Percentiles rank a stretch among this genome's conserved stretches.
Conservation (phyloP, 441 rosid genomes). For the Erysimum cheiri region DNA sequence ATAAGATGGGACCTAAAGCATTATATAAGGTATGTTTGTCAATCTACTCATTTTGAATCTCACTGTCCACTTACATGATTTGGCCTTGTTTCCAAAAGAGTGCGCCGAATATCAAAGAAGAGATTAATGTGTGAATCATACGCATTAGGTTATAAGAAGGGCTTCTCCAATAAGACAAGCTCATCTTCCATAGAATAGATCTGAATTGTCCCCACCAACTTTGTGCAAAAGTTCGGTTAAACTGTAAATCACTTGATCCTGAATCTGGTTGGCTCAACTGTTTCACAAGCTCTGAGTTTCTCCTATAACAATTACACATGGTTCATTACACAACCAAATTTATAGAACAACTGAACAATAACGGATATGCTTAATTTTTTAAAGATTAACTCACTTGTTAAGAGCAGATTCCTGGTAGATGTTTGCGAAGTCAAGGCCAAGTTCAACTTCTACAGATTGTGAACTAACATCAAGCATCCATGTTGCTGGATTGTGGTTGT, state of each 20-base stretch:
- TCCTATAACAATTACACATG: conserved; percentile 40
- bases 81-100: conserved; percentile 70
- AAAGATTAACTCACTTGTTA: conserved; percentile 45
- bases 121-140: conserved; percentile 32
- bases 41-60: background rate
- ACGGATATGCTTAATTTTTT: background rate
- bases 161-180: conserved; percentile 72
- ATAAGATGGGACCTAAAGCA: background rate
- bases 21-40: background rate
- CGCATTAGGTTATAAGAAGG: conserved; percentile 64
- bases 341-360: background rate
- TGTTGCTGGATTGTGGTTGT: conserved; percentile 66
- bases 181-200: conserved; percentile 66
- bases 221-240: conserved; percentile 55
- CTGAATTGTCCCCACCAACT: conserved; percentile 61
- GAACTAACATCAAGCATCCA: conserved; percentile 73
- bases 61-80: conserved; percentile 47
- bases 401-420: conserved; percentile 57
- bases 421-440: conserved; percentile 56
- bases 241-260: conserved; percentile 57
- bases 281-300: conserved; percentile 50
- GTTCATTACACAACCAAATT: background rate
- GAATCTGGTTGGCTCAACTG: conserved; percentile 51
- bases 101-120: conserved; percentile 57
- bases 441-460: conserved; percentile 56